These are phyloP conservation scores for Ballota nigra DNA, from an alignment of 257 asterid genomes.

Conservation along the genomic window DNA sequence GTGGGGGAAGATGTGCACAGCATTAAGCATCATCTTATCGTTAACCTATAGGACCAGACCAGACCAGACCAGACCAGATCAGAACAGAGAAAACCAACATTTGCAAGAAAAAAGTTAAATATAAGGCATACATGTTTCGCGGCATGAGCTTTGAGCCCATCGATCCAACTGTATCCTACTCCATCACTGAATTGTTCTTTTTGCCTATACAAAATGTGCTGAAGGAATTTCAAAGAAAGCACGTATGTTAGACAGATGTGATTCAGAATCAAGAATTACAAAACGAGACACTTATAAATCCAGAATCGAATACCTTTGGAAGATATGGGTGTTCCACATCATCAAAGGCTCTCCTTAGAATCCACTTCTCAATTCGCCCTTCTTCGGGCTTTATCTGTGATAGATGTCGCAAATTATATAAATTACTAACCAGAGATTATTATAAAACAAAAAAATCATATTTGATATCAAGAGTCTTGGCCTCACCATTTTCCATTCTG, in stretches of 20 bases:
- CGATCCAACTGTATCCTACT: constrained; percentile 98
- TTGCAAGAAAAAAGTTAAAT: neutral
- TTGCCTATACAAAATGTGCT: constrained; percentile 93
- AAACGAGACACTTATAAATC: neutral
- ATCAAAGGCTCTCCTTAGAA: constrained; percentile 87
- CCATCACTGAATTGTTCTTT: constrained; percentile 99
- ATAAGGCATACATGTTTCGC: constrained; percentile 53
- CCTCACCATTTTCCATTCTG: constrained; percentile 83
- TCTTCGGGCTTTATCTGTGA: constrained; percentile 71
- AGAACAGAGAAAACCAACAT: neutral
- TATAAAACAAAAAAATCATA: no score
- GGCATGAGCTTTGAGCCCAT: constrained; percentile 95
- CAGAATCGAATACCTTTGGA: constrained; percentile 63
- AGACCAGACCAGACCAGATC: neutral
- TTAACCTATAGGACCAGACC: constrained; percentile 48
- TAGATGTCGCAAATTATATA: neutral
- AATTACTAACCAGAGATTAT: neutral
- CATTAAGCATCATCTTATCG: constrained; percentile 88
- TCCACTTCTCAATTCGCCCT: constrained; percentile 92
- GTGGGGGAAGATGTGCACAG: constrained; percentile 73
- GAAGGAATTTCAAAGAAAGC: constrained; percentile 30
- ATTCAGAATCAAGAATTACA: constrained; percentile 2
- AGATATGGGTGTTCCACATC: constrained; percentile 87
- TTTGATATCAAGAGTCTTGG: neutral
- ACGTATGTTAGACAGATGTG: constrained; percentile 13